phyloP scores from a whole-genome alignment of 2,329 filamentous ascomycete genomes.

The Botrytis deweyae region DNA sequence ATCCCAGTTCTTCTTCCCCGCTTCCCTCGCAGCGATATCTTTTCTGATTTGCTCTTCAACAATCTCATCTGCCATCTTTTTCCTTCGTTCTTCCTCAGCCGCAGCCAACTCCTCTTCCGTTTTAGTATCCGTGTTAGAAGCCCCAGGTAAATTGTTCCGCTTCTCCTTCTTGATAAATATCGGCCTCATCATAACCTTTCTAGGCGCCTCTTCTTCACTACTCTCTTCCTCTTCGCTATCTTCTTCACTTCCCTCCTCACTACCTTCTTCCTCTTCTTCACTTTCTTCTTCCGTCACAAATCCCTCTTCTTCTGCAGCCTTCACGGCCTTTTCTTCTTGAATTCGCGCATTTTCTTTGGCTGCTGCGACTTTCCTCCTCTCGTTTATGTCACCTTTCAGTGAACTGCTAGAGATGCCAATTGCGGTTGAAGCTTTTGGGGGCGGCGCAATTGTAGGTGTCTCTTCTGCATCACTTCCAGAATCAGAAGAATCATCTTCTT shows the following conservation, averaged over 20 bases:
- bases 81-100: constrained; percentile 62
- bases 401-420: constrained; percentile 56
- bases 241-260: constrained; percentile 37
- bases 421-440: constrained; percentile 57
- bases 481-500: constrained; percentile 49
- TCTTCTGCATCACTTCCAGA: constrained; percentile 51
- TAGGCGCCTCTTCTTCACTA: constrained; percentile 58
- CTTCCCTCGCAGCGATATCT: constrained; percentile 71
- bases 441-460: constrained; percentile 47
- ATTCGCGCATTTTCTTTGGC: constrained; percentile 49
- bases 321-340: constrained; percentile 46
- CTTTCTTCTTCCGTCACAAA: constrained; percentile 54
- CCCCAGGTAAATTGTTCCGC: constrained; percentile 40
- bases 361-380: constrained; percentile 47
- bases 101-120: constrained; percentile 46
- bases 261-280: constrained; percentile 44
- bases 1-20: constrained; percentile 84
- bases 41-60: constrained; percentile 87
- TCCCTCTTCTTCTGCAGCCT: constrained; percentile 54
- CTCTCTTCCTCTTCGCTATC: constrained; percentile 41
- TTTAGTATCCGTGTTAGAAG: constrained; percentile 36
- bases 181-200: constrained; percentile 59
- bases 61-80: constrained; percentile 72
- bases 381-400: constrained; percentile 53
- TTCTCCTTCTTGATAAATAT: constrained; percentile 63